Evolutionary conservation across 441 rosid species (phyloP), one percentile per base, ranked within the genome.

Genomic region (Erysimum cheiri): DNA sequence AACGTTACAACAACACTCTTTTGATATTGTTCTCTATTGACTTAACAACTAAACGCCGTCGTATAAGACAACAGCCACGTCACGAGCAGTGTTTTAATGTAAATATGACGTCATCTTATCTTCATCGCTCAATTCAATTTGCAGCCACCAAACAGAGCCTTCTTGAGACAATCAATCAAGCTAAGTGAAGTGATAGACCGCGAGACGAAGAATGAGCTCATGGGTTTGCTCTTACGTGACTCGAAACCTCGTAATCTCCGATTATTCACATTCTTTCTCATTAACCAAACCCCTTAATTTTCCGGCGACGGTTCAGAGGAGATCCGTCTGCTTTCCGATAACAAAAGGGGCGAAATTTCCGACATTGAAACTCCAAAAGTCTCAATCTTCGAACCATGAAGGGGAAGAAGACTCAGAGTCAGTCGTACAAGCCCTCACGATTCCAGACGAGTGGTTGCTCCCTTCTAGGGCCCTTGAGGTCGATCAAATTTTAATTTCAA

Each of bases 401-500:
- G 79, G 59, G 7, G 75, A 71, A 14, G 70, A 59, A 39, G 80
- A 74, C 12, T 53, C 77, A 2, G 88, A 80, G 55, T 31, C 78
- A 33, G 55, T 32, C 35, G 88, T 92, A 14, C 75, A 89, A 77
- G 84, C 81, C 44, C 90, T 89, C 17, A 67, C 81, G 60, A 81
- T 92, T 53, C 96, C 98, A 2, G 76, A 78, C 24, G 74, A 78
- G 24, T 90, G 98, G 98, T 61, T 83, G 64, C 78, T 74, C 36
- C 93, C 89, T 77, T 76, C 91, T 64, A 88, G 70, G 71, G 94
- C 93, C 52, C 66, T 65, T 65, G 85, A 90, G 92, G 97, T 91
- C 36, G 0, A 40, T 50, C 24, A 17, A 5, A 48, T 4, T 13
- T 50, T 15, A 17, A n/a, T 49, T 49, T 36, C 26, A 59, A 70